These are phyloP conservation scores for Russula sp. DNA, from an alignment of 768 basidiomycete genomes.

Conservation along the genomic window DNA sequence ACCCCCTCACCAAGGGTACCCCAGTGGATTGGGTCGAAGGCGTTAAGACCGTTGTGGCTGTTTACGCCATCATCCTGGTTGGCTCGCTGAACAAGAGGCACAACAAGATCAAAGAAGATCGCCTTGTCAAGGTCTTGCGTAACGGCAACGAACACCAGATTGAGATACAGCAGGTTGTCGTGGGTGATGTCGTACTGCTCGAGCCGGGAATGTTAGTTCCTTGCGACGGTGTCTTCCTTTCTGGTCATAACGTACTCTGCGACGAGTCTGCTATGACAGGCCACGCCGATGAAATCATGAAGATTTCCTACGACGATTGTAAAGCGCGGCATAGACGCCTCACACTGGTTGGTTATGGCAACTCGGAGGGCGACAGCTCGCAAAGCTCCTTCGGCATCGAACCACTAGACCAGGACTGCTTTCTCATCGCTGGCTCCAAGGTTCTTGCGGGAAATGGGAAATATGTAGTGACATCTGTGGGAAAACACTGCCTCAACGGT, in stretches of 20 bases:
- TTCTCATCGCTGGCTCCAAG: conserved; percentile 85
- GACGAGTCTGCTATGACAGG: conserved; percentile 97
- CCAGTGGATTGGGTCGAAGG: conserved; percentile 98
- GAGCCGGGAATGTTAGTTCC: conserved; percentile 96
- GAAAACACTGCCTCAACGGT: conserved; percentile 89
- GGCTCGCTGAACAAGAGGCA: conserved; percentile 98
- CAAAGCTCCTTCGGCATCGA: too few species aligned
- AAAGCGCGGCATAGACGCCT: conserved; percentile 30
- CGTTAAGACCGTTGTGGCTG: conserved; percentile 71
- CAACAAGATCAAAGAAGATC: conserved; percentile 94
- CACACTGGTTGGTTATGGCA: conserved; percentile 8
- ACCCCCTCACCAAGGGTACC: conserved; percentile 59
- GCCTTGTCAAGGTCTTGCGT: conserved; percentile 64
- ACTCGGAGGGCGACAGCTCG: not conserved
- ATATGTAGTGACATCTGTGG: conserved; percentile 91
- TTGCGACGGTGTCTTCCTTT: conserved; percentile 90
- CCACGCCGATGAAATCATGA: conserved; percentile 92
- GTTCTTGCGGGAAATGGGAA: conserved; percentile 90
- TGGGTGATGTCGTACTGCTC: conserved; percentile 85
- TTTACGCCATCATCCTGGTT: conserved; percentile 73
- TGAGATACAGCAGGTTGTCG: conserved; percentile 68
- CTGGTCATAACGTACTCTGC: conserved; percentile 89
- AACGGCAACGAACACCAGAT: conserved; percentile 26
- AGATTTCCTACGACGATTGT: conserved; percentile 71
- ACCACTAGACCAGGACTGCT: conserved; percentile 52